A percentile compares a stretch with the other conserved stretches of the same genome.
These are phyloP conservation scores for Rhododendron simsii DNA, from an alignment of 148 eudicot genomes.

Conservation along the genomic window DNA sequence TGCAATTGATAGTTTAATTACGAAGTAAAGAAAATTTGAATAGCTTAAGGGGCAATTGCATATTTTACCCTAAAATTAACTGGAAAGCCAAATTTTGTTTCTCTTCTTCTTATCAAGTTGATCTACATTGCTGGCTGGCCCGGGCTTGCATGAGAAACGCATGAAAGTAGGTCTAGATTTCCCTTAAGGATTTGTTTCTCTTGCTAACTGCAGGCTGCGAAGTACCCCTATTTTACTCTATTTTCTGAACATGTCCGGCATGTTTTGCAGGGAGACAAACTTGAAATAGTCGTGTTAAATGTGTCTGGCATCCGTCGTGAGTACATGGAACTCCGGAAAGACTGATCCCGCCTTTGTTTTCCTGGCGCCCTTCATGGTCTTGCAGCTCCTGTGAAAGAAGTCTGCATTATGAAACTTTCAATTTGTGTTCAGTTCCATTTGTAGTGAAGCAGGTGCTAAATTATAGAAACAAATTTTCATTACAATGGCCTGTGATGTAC, in stretches of 20 bases:
- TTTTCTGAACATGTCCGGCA: neutral
- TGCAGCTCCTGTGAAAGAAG: neutral
- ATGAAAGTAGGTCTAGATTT: neutral
- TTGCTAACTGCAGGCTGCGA: neutral
- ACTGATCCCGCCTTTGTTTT: slow-evolving; percentile 22
- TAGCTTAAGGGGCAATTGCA: no score
- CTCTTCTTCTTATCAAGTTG: slow-evolving; percentile 2
- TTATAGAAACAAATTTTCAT: neutral
- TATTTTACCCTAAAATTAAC: neutral
- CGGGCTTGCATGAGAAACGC: neutral
- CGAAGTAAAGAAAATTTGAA: no score
- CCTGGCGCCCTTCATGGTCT: neutral
- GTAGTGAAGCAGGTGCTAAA: neutral
- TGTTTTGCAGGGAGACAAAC: slow-evolving; percentile 79
- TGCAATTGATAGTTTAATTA: no score
- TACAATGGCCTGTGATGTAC: neutral
- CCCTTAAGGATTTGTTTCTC: neutral
- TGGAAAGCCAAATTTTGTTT: neutral
- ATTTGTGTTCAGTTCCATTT: neutral
- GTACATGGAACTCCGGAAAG: slow-evolving; percentile 79
- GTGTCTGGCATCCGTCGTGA: slow-evolving; percentile 63
- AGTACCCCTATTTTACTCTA: neutral
- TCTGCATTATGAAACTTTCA: neutral
- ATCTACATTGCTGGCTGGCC: neutral
- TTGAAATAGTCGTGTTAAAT: slow-evolving; percentile 71